These are phyloP conservation scores for Zasmidium citrigriseum DNA, from an alignment of 2,329 filamentous ascomycete genomes.

Conservation along the genomic window DNA sequence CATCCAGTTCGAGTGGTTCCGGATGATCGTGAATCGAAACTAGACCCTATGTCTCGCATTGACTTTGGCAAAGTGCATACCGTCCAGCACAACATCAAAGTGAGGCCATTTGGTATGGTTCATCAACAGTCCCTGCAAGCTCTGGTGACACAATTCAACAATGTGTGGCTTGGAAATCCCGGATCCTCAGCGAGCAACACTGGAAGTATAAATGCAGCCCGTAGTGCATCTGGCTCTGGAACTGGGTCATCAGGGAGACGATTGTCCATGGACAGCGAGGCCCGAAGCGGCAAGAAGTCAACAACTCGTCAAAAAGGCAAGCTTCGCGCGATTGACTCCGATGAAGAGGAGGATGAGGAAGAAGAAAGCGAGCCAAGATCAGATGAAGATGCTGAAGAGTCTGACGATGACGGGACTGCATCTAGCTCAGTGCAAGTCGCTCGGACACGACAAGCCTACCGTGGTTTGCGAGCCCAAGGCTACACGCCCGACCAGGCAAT, in stretches of 20 bases:
- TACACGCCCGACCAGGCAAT: neutral
- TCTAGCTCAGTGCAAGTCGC: neutral
- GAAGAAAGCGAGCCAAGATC: neutral
- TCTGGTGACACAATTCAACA: neutral
- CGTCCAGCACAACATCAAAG: slow-evolving; percentile 17
- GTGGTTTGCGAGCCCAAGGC: neutral
- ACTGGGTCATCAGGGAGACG: neutral
- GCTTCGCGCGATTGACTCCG: neutral
- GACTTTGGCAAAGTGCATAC: slow-evolving; percentile 17
- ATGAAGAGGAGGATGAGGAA: neutral
- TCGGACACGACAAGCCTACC: neutral
- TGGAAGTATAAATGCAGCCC: neutral
- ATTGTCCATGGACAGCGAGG: neutral
- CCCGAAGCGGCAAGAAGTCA: neutral
- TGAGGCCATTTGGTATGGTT: slow-evolving; percentile 5
- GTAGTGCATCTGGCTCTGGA: neutral
- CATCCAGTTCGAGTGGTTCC: slow-evolving; percentile 6
- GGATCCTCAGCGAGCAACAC: neutral
- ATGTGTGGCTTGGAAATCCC: neutral
- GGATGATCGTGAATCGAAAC: slow-evolving; percentile 3
- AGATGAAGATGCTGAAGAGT: neutral
- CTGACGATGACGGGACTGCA: neutral
- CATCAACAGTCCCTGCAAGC: neutral
- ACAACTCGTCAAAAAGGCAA: neutral
- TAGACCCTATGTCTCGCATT: slow-evolving; percentile 5